phyloP scores from a whole-genome alignment of 1,284 basidiomycete species.

The Phenoliferia sp. region DNA sequence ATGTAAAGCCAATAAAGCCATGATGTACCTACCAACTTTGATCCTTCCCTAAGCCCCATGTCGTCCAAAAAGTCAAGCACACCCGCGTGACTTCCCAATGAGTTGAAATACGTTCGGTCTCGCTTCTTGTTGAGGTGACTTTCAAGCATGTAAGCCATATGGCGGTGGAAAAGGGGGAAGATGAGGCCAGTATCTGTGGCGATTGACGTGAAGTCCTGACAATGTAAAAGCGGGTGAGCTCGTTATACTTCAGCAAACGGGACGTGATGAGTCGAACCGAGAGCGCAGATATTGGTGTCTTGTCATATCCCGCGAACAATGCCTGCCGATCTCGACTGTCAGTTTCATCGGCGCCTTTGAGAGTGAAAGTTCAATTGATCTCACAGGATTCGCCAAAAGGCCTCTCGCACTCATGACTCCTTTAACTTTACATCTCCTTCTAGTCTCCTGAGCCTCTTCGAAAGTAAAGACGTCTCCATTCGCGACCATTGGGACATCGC shows the following conservation, averaged over 20 bases:
- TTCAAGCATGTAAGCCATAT: constrained; percentile 56
- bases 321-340: constrained; percentile 41
- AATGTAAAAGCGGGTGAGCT: background rate
- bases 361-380: constrained; percentile 5
- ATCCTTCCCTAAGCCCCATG: no score
- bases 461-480: constrained; percentile 56
- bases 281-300: constrained; percentile 50
- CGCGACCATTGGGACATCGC: constrained; percentile 52
- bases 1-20: no score
- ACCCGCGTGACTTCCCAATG: constrained; percentile 47
- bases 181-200: constrained; percentile 50
- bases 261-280: constrained; percentile 35
- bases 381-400: constrained; percentile 54
- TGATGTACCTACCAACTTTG: no score
- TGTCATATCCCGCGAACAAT: constrained; percentile 51
- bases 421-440: constrained; percentile 48
- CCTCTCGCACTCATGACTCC: constrained; percentile 59
- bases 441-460: constrained; percentile 47
- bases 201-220: constrained; percentile 45
- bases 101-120: constrained; percentile 53
- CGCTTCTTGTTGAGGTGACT: constrained; percentile 42
- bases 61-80: constrained; percentile 50
- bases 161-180: constrained; percentile 51
- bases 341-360: background rate
- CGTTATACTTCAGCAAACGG: background rate